Conservation (phyloP, 2,329 filamentous ascomycete genomes). For the Aaosphaeria pasadenensis region DNA sequence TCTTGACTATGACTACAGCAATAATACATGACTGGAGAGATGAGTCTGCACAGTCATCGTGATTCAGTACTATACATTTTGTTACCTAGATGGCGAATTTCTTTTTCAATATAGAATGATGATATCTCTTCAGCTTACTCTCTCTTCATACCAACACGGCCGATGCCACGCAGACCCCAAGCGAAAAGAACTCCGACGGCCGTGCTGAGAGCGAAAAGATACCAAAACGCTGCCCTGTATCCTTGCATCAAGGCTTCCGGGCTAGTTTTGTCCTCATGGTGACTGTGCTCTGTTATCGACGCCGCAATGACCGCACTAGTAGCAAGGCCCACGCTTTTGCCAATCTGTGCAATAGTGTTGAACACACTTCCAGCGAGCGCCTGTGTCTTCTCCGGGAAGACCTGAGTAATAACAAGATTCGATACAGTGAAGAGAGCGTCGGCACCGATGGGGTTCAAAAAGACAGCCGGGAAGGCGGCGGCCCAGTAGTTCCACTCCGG, state of each 20-base stretch:
- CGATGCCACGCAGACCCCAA: constrained; percentile 43
- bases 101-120: no score
- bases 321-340: constrained; percentile 40
- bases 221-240: constrained; percentile 44
- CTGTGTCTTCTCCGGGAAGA: constrained; percentile 42
- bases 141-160: constrained; percentile 43
- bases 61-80: no score
- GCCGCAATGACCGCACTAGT: constrained; percentile 38
- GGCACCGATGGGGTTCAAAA: constrained; percentile 43
- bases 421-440: constrained; percentile 45
- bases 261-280: constrained; percentile 23
- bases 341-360: constrained; percentile 44
- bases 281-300: constrained; percentile 20
- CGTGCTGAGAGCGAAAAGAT: constrained; percentile 35
- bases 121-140: constrained; percentile 17
- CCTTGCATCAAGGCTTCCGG: constrained; percentile 39
- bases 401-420: constrained; percentile 42
- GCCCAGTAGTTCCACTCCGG: constrained; percentile 49
- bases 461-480: constrained; percentile 43
- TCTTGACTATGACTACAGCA: no score
- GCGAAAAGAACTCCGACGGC: constrained; percentile 29
- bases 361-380: constrained; percentile 46
- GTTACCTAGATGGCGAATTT: no score
- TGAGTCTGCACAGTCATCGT: no score
- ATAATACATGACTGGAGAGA: no score